phyloP scores from a whole-genome alignment of 176 grass and related monocot species.

The Lolium multiflorum region DNA sequence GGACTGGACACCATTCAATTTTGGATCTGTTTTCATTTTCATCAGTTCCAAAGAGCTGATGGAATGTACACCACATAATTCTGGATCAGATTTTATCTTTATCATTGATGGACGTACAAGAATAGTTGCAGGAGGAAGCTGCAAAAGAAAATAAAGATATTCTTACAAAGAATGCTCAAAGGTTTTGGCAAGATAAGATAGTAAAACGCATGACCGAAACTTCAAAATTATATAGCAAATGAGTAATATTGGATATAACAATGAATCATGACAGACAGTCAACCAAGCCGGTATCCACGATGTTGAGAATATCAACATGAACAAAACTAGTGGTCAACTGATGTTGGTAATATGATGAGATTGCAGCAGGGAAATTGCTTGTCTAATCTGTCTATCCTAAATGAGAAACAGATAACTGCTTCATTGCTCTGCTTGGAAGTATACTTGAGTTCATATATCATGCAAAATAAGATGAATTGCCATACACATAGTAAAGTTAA shows the following conservation, averaged over 20 bases:
- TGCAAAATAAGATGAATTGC: background rate
- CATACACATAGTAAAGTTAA: background rate
- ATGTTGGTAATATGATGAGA: background rate
- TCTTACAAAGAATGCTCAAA: conserved; percentile 23
- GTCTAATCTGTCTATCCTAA: background rate
- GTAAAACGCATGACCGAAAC: background rate
- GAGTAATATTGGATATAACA: no score
- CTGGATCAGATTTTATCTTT: conserved; percentile 56
- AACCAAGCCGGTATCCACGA: background rate
- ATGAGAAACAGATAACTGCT: background rate
- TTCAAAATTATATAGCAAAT: no score
- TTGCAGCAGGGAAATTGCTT: background rate
- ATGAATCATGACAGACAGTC: no score
- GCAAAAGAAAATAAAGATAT: conserved; percentile 39
- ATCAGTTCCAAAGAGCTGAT: no score
- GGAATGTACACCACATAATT: conserved; percentile 19
- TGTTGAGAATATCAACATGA: conserved; percentile 7
- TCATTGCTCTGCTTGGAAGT: background rate
- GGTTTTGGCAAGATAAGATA: background rate
- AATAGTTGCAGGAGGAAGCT: conserved; percentile 66
- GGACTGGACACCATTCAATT: background rate
- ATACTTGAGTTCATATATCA: background rate
- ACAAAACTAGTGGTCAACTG: conserved; percentile 16
- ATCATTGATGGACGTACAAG: conserved; percentile 65
- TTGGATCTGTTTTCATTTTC: no score